These are phyloP conservation scores for Penicillium bialowiezense DNA, from an alignment of 495 filamentous ascomycete species.

Conservation along the genomic window DNA sequence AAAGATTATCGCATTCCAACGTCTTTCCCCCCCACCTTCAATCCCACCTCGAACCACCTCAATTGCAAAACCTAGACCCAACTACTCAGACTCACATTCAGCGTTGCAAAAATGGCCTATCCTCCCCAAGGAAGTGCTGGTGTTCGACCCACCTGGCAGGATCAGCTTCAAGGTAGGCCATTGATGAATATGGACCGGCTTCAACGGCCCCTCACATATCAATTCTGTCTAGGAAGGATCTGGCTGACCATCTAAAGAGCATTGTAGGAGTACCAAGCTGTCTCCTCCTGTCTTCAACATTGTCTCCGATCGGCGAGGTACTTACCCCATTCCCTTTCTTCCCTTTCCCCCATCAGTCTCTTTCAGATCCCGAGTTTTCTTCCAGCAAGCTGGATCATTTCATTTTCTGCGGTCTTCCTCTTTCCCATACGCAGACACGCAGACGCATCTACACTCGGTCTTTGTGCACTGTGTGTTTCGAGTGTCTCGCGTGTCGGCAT, in stretches of 20 bases:
- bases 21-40: conserved; percentile 8
- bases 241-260: conserved; percentile 44
- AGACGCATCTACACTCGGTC: not conserved
- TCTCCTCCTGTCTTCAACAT: conserved; percentile 63
- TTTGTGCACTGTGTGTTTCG: conserved; percentile 10
- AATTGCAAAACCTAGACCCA: conserved; percentile 4
- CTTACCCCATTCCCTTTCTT: conserved; percentile 18
- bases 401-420: conserved; percentile 2
- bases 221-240: conserved; percentile 3
- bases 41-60: conserved; percentile 8
- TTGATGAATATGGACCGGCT: not conserved
- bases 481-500: conserved; percentile 20
- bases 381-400: not conserved
- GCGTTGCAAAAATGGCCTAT: conserved; percentile 28
- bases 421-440: not conserved
- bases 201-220: not conserved
- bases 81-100: not conserved
- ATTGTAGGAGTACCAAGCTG: conserved; percentile 56
- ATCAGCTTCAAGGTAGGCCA: conserved; percentile 50
- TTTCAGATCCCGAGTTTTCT: conserved; percentile 1
- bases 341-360: not conserved
- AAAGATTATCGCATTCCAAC: conserved; percentile 6
- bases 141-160: conserved; percentile 43
- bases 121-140: conserved; percentile 20
- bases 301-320: conserved; percentile 78